These are phyloP conservation scores for Leccinum obscurum DNA, from an alignment of 768 basidiomycete species.

Conservation along the genomic window DNA sequence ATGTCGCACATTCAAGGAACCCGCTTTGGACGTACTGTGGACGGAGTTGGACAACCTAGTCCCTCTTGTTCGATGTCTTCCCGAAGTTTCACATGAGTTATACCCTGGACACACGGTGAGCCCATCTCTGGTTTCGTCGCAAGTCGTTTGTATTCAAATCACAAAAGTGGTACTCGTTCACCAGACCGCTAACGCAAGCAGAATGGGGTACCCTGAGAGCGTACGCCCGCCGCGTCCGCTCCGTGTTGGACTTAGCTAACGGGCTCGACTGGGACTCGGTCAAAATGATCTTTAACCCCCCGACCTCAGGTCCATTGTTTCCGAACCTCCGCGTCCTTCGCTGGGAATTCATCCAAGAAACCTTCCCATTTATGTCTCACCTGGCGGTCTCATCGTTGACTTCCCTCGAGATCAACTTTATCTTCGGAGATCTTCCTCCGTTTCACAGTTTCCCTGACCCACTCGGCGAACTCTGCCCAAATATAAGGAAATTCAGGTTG, in stretches of 20 bases:
- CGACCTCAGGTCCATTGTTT: slow-evolving; percentile 17
- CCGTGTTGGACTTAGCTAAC: slow-evolving; percentile 8
- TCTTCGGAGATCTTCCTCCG: slow-evolving; percentile 19
- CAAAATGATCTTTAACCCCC: slow-evolving; percentile 17
- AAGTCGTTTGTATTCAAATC: neutral
- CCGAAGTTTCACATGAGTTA: neutral
- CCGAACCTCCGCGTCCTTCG: slow-evolving; percentile 21
- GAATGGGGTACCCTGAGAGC: slow-evolving; percentile 8
- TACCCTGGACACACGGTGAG: slow-evolving; percentile 5
- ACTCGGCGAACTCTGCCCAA: slow-evolving; percentile 17
- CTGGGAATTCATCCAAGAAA: slow-evolving; percentile 20
- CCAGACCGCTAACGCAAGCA: neutral
- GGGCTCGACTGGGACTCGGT: slow-evolving; percentile 17
- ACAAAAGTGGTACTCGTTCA: slow-evolving; percentile 11
- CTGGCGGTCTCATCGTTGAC: slow-evolving; percentile 15
- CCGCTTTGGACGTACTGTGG: slow-evolving; percentile 20
- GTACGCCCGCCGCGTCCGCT: slow-evolving; percentile 9
- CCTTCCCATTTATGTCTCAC: slow-evolving; percentile 18
- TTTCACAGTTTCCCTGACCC: slow-evolving; percentile 20
- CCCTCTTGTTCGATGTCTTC: slow-evolving; percentile 17
- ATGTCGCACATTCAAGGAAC: slow-evolving; percentile 20
- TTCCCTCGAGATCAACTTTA: slow-evolving; percentile 22
- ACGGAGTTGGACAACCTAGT: slow-evolving; percentile 13
- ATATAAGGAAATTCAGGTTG: slow-evolving; percentile 10
- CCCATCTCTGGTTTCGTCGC: too few species aligned